Base-by-base conservation (phyloP, 345 rosid species). In the Toxicodendron radicans region DNA sequence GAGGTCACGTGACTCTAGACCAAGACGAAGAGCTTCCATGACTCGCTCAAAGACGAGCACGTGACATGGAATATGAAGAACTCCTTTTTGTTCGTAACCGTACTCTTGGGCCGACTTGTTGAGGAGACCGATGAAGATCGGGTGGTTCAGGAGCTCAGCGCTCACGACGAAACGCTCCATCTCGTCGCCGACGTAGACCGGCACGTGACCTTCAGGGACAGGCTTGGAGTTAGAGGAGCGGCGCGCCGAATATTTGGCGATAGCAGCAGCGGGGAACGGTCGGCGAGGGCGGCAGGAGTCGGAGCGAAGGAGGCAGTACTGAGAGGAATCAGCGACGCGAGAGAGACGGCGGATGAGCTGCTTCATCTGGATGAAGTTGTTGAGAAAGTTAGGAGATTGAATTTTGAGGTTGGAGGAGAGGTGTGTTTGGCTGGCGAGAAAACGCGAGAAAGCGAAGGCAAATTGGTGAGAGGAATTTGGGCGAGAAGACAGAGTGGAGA, bases 1-100 rank as follows among this genome's bases (percentile, higher is more conserved):
- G 0, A 92, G 76, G 76, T 87, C 89, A 61, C 77, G 78, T n/a
- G 90, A 78, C 64, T 84, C 84, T 4, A 83, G 62, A 5, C 99
- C 98, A 32, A 91, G 89, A 33, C 97, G 87, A 68, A 95, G 81
- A n/a, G 92, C 87, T 53, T 93, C 99, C 83, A 96, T 81, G 62
- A 90, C 84, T 0, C 90, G 90, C 75, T 96, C 97, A 64, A 96
- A 96, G 43, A 83, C 85, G n/a, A 83, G 70, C 27, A 89, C 99
- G 79, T 91, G 97, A 70, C 98, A 93, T 0, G 98, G 99, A 79
- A 96, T 96, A 57, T 86, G 86, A 3, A 96, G 82, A 12, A 87
- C 99, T 43, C 99, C 99, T 70, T 87, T 86, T 53, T 96, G 99
- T 61, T 92, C 95, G 85, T 92, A 96, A 0, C 99, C 99, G 62